Percentiles rank a stretch among this genome's conserved stretches.
phyloP scores from a whole-genome alignment of 257 asterid species.

The Penstemon barbatus region DNA sequence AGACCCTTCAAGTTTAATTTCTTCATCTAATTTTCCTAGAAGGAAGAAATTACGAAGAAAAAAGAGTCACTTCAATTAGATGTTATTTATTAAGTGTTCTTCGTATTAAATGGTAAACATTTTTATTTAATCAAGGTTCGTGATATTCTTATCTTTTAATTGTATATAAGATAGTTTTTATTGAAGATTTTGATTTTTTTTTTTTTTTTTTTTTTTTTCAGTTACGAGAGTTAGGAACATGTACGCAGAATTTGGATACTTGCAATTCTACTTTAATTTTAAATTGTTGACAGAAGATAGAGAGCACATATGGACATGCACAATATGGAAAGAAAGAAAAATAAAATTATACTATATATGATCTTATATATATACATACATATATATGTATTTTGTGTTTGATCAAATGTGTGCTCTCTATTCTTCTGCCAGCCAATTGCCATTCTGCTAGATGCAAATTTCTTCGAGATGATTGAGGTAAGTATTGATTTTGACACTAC shows the following conservation, averaged over 20 bases:
- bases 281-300: conserved; percentile 49
- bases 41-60: too few relatives aligned
- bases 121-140: too few relatives aligned
- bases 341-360: too few relatives aligned
- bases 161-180: too few relatives aligned
- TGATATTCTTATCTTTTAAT: too few relatives aligned
- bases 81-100: too few relatives aligned
- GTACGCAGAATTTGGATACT: neutral
- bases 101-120: too few relatives aligned
- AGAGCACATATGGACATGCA: conserved; percentile 45
- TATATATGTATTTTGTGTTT: conserved; percentile 19
- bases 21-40: too few relatives aligned
- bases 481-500: neutral
- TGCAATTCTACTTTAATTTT: neutral
- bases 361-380: neutral
- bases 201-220: neutral
- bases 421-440: conserved; percentile 39
- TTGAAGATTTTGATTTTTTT: neutral
- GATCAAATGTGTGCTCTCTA: conserved; percentile 46
- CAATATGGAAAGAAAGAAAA: neutral
- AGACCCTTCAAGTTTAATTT: too few relatives aligned
- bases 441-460: neutral
- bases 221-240: neutral
- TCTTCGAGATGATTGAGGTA: neutral
- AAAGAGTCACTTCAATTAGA: too few relatives aligned